A percentile compares a stretch with the other conserved stretches of the same genome.
Evolutionary conservation across 495 filamentous ascomycete genomes (phyloP).

Genomic region (Letharia lupina): DNA sequence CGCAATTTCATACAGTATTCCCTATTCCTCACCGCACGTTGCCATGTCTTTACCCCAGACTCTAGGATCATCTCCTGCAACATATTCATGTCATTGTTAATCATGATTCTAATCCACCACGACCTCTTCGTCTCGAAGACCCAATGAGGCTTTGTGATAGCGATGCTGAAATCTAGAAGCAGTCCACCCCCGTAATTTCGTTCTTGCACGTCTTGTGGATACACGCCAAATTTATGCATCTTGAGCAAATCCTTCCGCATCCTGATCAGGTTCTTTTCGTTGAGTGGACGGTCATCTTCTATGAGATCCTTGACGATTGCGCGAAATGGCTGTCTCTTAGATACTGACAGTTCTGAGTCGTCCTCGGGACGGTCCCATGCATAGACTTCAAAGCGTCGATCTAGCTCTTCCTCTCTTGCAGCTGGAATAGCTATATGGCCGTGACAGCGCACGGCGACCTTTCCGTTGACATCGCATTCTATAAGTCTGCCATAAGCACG

Average conservation of each 20-base stretch:
- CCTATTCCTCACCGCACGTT: not conserved
- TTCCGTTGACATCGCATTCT: constrained; percentile 15
- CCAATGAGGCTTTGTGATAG: constrained; percentile 15
- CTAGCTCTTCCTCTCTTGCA: constrained; percentile 5
- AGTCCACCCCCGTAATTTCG: constrained; percentile 17
- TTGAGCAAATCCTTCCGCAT: constrained; percentile 16
- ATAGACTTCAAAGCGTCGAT: not conserved
- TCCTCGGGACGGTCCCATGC: constrained; percentile 13
- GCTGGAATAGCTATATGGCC: constrained; percentile 16
- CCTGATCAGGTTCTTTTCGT: not conserved
- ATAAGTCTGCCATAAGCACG: constrained; percentile 21
- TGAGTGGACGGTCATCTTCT: constrained; percentile 8
- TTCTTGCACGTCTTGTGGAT: constrained; percentile 10
- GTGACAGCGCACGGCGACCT: constrained; percentile 20
- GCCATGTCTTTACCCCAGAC: not conserved
- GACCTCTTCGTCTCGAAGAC: constrained; percentile 10
- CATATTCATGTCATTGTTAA: not conserved
- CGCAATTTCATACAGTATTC: constrained; percentile 1
- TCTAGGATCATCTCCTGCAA: not conserved
- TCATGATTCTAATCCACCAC: not conserved
- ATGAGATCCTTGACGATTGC: constrained; percentile 22
- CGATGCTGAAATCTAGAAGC: constrained; percentile 20
- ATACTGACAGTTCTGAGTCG: constrained; percentile 1
- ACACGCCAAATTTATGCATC: constrained; percentile 16
- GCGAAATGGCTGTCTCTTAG: constrained; percentile 15